phyloP scores from a whole-genome alignment of 306 rosid genomes.

The Castanea mollissima region DNA sequence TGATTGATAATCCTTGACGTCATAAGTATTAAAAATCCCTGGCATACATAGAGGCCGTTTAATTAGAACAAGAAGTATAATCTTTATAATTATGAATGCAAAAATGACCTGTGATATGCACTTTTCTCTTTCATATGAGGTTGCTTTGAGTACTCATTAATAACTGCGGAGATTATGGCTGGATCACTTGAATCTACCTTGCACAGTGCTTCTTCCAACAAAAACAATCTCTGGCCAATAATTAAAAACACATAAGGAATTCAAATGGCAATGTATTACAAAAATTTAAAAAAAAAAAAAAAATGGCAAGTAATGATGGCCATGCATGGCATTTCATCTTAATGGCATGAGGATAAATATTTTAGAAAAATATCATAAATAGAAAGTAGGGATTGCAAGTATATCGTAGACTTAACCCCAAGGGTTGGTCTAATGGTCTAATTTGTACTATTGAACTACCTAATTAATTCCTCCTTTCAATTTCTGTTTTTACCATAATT shows the following conservation, averaged over 20 bases:
- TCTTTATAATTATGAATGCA: not conserved
- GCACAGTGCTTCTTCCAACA: slow-evolving; percentile 69
- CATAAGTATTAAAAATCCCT: no score
- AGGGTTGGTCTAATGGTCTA: no score
- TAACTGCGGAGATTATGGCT: slow-evolving; percentile 47
- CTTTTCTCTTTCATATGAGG: slow-evolving; percentile 56
- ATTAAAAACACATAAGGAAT: slow-evolving; percentile 16
- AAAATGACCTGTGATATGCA: slow-evolving; percentile 55
- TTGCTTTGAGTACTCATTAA: slow-evolving; percentile 51
- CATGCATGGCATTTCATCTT: no score
- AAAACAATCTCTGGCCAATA: slow-evolving; percentile 49
- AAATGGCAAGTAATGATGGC: not conserved
- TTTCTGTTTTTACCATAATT: no score
- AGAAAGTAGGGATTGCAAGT: no score
- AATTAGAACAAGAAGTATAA: not conserved
- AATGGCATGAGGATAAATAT: no score
- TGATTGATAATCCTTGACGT: no score
- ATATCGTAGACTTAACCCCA: not conserved
- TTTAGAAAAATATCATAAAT: no score
- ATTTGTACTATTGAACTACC: no score
- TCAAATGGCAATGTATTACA: slow-evolving; percentile 2
- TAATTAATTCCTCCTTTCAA: not conserved
- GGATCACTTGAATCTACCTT: slow-evolving; percentile 54
- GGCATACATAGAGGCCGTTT: not conserved
- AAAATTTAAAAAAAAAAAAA: not conserved